phyloP scores from a whole-genome alignment of 2,329 filamentous ascomycete genomes.

The Cytospora mali region DNA sequence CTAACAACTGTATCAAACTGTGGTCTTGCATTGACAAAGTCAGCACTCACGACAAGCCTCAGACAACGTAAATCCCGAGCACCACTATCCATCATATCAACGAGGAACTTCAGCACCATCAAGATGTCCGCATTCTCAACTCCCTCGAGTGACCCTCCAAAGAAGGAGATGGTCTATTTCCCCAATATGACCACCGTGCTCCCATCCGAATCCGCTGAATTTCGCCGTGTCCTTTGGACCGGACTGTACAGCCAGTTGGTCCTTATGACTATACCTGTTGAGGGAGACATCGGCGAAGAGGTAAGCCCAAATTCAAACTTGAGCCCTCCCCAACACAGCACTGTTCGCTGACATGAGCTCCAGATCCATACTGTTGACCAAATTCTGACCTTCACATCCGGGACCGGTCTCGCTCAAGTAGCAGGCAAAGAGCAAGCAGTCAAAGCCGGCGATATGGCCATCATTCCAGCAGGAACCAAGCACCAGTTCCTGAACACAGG shows the following conservation, averaged over 20 bases:
- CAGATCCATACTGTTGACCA: conserved; percentile 64
- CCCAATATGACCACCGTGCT: conserved; percentile 56
- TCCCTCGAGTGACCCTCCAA: conserved; percentile 44
- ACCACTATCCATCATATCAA: neutral
- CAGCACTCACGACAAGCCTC: neutral
- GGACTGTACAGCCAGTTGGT: conserved; percentile 66
- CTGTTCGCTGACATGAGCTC: neutral
- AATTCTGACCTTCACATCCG: conserved; percentile 65
- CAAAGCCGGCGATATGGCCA: conserved; percentile 41
- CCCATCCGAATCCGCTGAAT: conserved; percentile 57
- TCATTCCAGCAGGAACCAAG: conserved; percentile 65
- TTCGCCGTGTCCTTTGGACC: conserved; percentile 64
- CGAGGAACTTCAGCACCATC: neutral
- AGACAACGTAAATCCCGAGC: neutral
- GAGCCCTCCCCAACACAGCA: neutral
- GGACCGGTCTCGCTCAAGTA: conserved; percentile 59
- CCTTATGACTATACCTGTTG: conserved; percentile 65
- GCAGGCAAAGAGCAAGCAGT: conserved; percentile 58
- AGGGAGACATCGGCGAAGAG: conserved; percentile 68
- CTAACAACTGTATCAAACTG: neutral
- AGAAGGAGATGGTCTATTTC: conserved; percentile 64
- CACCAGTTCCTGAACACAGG: conserved; percentile 68
- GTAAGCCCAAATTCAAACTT: conserved; percentile 39
- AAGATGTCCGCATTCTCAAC: conserved; percentile 37
- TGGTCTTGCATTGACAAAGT: neutral